Conservation (phyloP, 768 basidiomycete species). For the Suillus lakei region DNA sequence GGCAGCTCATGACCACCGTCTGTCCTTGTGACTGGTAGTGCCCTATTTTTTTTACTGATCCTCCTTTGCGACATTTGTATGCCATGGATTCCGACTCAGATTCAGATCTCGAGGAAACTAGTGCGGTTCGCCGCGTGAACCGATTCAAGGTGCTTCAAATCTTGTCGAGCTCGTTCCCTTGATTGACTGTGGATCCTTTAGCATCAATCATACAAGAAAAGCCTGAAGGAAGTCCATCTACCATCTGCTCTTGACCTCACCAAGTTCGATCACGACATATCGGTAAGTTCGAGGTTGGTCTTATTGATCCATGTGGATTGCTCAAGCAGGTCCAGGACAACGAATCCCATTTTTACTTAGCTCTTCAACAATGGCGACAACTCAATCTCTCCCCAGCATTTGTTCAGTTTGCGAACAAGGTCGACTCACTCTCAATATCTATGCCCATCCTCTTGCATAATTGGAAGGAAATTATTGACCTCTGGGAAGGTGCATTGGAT, state of each 20-base stretch:
- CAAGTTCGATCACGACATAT: slow-evolving; percentile 64
- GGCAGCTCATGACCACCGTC: not conserved
- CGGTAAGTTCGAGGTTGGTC: slow-evolving; percentile 35
- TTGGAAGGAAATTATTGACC: slow-evolving; percentile 66
- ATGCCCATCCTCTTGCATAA: slow-evolving; percentile 84
- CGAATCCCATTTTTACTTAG: slow-evolving; percentile 77
- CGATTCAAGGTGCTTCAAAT: slow-evolving; percentile 48
- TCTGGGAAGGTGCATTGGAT: slow-evolving; percentile 67
- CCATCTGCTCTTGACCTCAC: slow-evolving; percentile 64
- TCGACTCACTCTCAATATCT: slow-evolving; percentile 65
- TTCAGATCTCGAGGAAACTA: slow-evolving; percentile 12
- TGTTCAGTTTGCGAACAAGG: slow-evolving; percentile 66
- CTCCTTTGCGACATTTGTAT: not conserved
- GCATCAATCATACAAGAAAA: slow-evolving; percentile 76
- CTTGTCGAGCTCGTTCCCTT: not conserved
- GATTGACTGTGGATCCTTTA: slow-evolving; percentile 28
- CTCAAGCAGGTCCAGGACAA: slow-evolving; percentile 56
- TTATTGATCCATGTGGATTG: not conserved
- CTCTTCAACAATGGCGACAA: slow-evolving; percentile 77
- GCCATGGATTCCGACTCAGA: slow-evolving; percentile 10
- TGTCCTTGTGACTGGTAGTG: not conserved
- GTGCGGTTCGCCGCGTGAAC: slow-evolving; percentile 42
- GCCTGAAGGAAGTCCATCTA: slow-evolving; percentile 71
- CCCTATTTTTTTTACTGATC: not conserved
- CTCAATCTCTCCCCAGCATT: slow-evolving; percentile 82